Evolutionary conservation across 441 rosid species (phyloP), one percentile per base, ranked within the genome.

Genomic region (Biscutella laevigata): DNA sequence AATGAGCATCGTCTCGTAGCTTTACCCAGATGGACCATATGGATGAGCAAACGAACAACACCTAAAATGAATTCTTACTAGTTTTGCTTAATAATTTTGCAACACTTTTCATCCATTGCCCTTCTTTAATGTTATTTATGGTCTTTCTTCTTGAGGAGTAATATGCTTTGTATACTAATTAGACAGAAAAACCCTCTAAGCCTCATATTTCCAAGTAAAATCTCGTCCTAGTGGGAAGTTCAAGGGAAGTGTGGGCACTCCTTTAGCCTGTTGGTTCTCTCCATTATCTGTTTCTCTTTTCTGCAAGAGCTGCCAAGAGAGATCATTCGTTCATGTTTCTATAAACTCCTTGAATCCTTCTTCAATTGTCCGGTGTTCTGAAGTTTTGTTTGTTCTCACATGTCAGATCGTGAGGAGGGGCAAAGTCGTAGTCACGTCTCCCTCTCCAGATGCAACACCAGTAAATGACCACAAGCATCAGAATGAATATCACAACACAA

Each of bases 191-290:
- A 15, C 47, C 4, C 59, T 51, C 55, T 51, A 42, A 52, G 45
- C 45, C 51, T 52, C 66, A 62, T 37, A 19, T 36, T 34, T 49
- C 59, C 69, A 64, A 50, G 53, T 64, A 47, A 57, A 43, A 58
- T 42, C 41, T 51, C 34, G 36, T 43, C 39, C 66, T 76, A 85
- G 26, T 59, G 79, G 35, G 89, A 78, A 69, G n/a, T 77, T 86
- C 12, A 78, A 68, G 6, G 90, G 87, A 24, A 75, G 71, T 2
- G 94, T 78, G 11, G 95, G 73, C 68, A 88, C 67, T 63, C 87
- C 94, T 68, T 88, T 88, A 0, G 95, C 99, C 7, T 86, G 99
- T 54, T 92, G 95, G 71, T n/a, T n/a, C 97, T 84, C 74, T 88
- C 97, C 88, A 92, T 78, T 74, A 84, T 73, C 78, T 70, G 74